Conservation (phyloP, 768 basidiomycete species). For the Trametes punicea region DNA sequence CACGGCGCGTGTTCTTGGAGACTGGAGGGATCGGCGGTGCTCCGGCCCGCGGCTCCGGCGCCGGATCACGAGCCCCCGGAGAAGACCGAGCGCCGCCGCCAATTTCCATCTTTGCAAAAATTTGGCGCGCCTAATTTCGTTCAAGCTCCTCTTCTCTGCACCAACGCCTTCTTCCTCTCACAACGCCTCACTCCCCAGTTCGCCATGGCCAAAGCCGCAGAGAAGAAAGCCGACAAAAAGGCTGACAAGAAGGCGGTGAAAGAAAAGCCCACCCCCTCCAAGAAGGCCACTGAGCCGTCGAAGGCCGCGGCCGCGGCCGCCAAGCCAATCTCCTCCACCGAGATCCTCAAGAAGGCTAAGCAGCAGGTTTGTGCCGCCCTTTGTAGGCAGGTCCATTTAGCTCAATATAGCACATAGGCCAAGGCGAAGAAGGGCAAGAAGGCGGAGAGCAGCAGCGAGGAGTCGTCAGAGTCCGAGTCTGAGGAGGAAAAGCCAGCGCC, state of each 20-base stretch:
- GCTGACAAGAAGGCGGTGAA: constrained; percentile 31
- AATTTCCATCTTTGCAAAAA: constrained; percentile 19
- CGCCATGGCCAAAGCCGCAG: constrained; percentile 38
- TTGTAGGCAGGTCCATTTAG: neutral
- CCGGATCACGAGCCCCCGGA: constrained; percentile 4
- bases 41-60: neutral
- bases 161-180: constrained; percentile 12
- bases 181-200: constrained; percentile 2
- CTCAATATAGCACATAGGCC: constrained; percentile 6
- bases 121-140: constrained; percentile 21
- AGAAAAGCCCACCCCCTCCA: constrained; percentile 31
- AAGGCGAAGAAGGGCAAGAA: constrained; percentile 22
- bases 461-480: constrained; percentile 31
- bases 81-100: constrained; percentile 3
- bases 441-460: constrained; percentile 26
- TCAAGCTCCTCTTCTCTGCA: constrained; percentile 9
- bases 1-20: too few relatives aligned
- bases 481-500: constrained; percentile 35
- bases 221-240: constrained; percentile 37
- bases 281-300: constrained; percentile 30
- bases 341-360: constrained; percentile 41
- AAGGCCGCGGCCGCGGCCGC: constrained; percentile 28
- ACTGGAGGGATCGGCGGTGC: neutral
- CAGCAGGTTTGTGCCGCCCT: constrained; percentile 6
- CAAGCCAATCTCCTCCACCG: constrained; percentile 38